Percentiles rank a stretch among this genome's conserved stretches.
phyloP scores from a whole-genome alignment of 2,329 filamentous ascomycete species.

The Epichloe typhina region DNA sequence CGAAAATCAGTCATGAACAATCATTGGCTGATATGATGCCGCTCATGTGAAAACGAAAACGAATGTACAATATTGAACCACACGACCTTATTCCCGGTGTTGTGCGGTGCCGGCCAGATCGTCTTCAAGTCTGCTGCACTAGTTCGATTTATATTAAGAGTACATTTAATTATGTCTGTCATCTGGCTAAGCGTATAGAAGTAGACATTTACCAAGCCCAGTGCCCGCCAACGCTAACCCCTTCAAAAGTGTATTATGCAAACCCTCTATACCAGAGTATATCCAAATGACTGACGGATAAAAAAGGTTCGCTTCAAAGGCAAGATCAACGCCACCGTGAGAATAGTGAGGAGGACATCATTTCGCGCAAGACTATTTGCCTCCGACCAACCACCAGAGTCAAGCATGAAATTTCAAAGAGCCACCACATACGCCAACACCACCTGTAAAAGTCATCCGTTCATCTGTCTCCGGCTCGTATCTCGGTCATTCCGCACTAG shows the following conservation, averaged over 20 bases:
- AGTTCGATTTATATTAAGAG: background rate
- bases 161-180: background rate
- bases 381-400: background rate
- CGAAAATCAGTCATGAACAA: conserved; percentile 3
- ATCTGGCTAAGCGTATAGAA: background rate
- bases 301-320: background rate
- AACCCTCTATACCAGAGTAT: background rate
- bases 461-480: no score
- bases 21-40: background rate
- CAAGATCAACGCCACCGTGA: background rate
- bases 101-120: background rate
- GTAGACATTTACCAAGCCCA: background rate
- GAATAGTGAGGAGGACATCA: background rate
- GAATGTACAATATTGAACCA: no score
- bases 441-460: background rate
- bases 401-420: background rate
- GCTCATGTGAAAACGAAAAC: background rate
- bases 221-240: background rate
- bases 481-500: no score
- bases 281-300: background rate
- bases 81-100: no score
- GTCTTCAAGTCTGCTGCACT: background rate
- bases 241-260: background rate
- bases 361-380: background rate
- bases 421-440: background rate